Evolutionary conservation across 768 basidiomycete species (phyloP), one percentile per base, ranked within the genome.

Genomic region (Leucosporidium creatinivorum): DNA sequence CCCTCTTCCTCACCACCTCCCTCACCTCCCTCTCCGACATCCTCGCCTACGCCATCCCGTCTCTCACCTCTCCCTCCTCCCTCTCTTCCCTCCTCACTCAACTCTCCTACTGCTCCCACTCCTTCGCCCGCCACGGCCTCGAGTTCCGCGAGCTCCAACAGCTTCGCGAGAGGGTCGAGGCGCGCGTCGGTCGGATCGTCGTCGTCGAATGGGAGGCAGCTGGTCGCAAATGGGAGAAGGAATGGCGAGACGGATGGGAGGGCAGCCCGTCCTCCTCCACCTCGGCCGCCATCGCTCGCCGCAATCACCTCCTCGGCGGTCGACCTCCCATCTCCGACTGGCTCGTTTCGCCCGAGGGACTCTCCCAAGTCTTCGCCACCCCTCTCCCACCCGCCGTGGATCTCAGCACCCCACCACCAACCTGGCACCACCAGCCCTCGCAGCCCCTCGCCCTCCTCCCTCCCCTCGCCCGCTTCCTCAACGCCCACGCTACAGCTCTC

Each of bases 71-170:
- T 51, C 65, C 79, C 0, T 77, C 88, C 25, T 80, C 89, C 28
- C 82, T 94, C 70, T 83, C 91, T 26, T 86, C 93, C 47, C 82
- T 93, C 52, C 85, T 96, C 66, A 94, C 93, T 0, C 94, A 98
- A 74, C 83, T 98, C 55, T 88, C 89, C 18, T 97, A 98, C 78
- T 96, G 93, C 76, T 86, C 92, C 12, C 85, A 86, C 23, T 92
- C 93, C 1, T 96, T 96, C 75, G 83, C 90, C 0, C 85, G 93
- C n/a, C 84, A 94, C 21, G 94, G 94, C 0, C 82, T 94, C 73
- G 93, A 96, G 76, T 98, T 99, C 78, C 84, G 87, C 39, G 78
- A 82, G 0, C 78, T 87, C 23, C 79, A 96, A 36, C 55, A 51
- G 23, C 30, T 68, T 17, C 63, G 63, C 26, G 26, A 61, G 28